A percentile compares a stretch with the other conserved stretches of the same genome.
These are phyloP conservation scores for Phaffomyces antillensis DNA, from an alignment of 805 yeast genomes.

Conservation along the genomic window DNA sequence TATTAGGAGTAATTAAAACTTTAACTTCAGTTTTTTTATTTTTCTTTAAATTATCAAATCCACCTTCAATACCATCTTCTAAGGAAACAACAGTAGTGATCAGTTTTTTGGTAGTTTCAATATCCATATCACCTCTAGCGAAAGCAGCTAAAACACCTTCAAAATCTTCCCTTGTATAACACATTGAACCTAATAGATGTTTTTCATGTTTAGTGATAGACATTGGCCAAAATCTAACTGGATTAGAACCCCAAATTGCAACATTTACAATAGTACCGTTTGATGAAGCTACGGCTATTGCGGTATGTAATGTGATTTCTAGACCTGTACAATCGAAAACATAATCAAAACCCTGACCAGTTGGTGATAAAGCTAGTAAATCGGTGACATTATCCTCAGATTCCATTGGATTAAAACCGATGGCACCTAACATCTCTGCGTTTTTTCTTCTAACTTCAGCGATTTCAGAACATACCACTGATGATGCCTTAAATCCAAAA, in stretches of 20 bases:
- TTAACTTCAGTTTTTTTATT: slow-evolving; percentile 52
- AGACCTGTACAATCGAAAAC: slow-evolving; percentile 52
- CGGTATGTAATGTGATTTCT: slow-evolving; percentile 44
- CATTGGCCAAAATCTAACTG: slow-evolving; percentile 47
- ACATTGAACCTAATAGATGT: slow-evolving; percentile 51
- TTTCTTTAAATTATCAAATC: slow-evolving; percentile 42
- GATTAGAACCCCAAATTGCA: slow-evolving; percentile 56
- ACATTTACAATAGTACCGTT: slow-evolving; percentile 56
- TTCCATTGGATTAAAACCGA: slow-evolving; percentile 41
- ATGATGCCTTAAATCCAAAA: slow-evolving; percentile 35
- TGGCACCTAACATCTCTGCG: slow-evolving; percentile 41
- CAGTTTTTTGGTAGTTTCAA: slow-evolving; percentile 37
- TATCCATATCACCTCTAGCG: slow-evolving; percentile 36
- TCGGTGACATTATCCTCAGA: slow-evolving; percentile 30
- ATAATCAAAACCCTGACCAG: slow-evolving; percentile 39
- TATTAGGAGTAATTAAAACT: slow-evolving; percentile 44
- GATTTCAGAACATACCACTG: slow-evolving; percentile 45
- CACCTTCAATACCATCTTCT: slow-evolving; percentile 45
- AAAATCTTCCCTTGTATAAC: slow-evolving; percentile 51
- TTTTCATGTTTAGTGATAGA: slow-evolving; percentile 49
- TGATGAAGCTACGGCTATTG: slow-evolving; percentile 41
- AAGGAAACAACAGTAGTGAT: slow-evolving; percentile 48
- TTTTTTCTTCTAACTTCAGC: slow-evolving; percentile 41
- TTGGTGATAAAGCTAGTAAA: slow-evolving; percentile 32
- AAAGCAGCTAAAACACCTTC: slow-evolving; percentile 48